Base-by-base conservation (phyloP, 768 basidiomycete genomes). In the Nevesoporus exiguus region DNA sequence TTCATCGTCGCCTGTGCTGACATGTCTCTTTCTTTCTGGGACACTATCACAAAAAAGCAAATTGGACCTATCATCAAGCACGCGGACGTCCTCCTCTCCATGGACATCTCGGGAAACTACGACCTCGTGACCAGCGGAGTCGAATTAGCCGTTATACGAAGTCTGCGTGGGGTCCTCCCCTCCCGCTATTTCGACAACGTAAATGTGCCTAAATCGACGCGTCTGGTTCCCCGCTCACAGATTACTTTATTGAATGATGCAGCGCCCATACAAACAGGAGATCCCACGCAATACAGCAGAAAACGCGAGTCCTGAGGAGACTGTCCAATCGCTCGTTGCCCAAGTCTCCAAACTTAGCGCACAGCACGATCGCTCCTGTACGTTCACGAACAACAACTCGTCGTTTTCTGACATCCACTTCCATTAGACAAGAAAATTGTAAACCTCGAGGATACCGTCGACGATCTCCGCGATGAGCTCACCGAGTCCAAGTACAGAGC, bases 21-120 rank as follows among this genome's bases (percentile, higher is more conserved):
- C 14, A 57, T 47, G 9, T 49, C 48, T 0, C 7, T 62, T 24
- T 51, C 49, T 1, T 58, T 61, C 29, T 62, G 61, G 61, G 61
- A 61, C 22, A 49, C 49, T 19, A 24, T n/a, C 7, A 58, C 52
- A 2, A 39, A 42, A 13, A 8, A 33, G 17, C 60, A n/a, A 22
- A 49, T 54, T 7, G 56, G 61, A 7, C 21, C 52, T 6, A 5
- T 62, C 43, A 25, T 62, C 15, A 30, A 62, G 5, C 3, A 49
- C 4, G 22, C 17, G 3, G 56, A 36, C 1, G 17, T 25, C 14
- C 8, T 62, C n/a, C 29, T 47, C 6, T 51, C 56, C 1, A 46
- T 58, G 36, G 34, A 39, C n/a, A 30, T 61, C 33, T 57, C 60
- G 4, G 8, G 31, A 11, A 46, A 58, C 27, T 58, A 51, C 5